Evolutionary conservation across 345 rosid genomes (phyloP), one percentile per base, ranked within the genome.

Genomic region (Balakata baccata): DNA sequence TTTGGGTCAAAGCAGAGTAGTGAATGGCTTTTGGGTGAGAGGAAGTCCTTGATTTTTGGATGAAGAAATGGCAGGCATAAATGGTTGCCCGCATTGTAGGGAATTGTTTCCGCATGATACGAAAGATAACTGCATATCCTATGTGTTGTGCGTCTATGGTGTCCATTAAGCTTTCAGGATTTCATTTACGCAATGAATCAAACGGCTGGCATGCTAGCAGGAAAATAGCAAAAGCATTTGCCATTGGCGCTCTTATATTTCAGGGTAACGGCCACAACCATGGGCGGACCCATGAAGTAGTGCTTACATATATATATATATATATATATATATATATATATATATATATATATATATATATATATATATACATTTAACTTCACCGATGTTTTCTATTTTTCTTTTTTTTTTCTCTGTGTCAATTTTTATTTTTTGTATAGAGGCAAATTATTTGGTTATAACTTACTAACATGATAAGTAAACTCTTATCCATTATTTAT

Each of bases 11-110:
- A 37, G 49, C n/a, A 51, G 72, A 34, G 76, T 80, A 74, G 68
- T 68, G 68, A 68, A 75, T 64, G 71, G 47, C 58, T 74, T 56
- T 73, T 73, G 66, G 73, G 45, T 78, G 73, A 74, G 79, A 81
- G 82, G 84, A 80, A 74, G 79, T 81, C 86, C 90, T 75, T 78
- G 46, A 71, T 76, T 87, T 53, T 78, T 64, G 81, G 80, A 64
- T 25, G 11, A 77, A 84, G 81, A 80, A 77, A 80, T 72, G 89
- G 87, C 68, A 74, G 82, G 85, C 79, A 84, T 83, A 73, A 79
- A 74, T 72, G 39, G n/a, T 68, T 70, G 81, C 80, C 82, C 81
- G 78, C 53, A 78, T 75, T 69, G 61, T 45, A 53, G 86, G 79
- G 37, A 68, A 39, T 11, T 29, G 66, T 14, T 64, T 43, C 10